Evolutionary conservation across 2,329 filamentous ascomycete species (phyloP).

Genomic region (Cryphonectria japonica): DNA sequence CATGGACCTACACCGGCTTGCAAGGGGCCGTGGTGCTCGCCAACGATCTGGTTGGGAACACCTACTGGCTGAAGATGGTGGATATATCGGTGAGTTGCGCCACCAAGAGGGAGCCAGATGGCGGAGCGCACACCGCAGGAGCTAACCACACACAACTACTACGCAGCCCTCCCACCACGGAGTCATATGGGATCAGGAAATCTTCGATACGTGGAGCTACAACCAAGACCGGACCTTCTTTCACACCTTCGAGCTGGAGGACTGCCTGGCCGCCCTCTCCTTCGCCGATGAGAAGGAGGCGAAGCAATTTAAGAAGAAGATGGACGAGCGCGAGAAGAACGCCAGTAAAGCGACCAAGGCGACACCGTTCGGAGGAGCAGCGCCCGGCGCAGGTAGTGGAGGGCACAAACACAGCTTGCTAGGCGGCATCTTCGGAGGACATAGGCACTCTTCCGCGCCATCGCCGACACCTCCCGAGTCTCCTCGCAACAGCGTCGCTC

Average conservation of each 20-base stretch:
- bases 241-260: conserved; percentile 94
- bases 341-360: conserved; percentile 83
- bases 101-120: background rate
- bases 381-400: conserved; percentile 43
- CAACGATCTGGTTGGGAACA: conserved; percentile 93
- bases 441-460: conserved; percentile 60
- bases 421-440: conserved; percentile 64
- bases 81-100: conserved; percentile 79
- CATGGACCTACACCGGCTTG: conserved; percentile 93
- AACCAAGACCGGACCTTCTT: conserved; percentile 98
- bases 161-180: conserved; percentile 73
- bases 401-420: conserved; percentile 52
- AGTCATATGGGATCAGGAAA: conserved; percentile 96
- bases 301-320: conserved; percentile 95
- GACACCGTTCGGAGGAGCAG: conserved; percentile 70
- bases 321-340: conserved; percentile 94
- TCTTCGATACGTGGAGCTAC: conserved; percentile 93
- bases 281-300: conserved; percentile 98
- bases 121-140: background rate
- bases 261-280: conserved; percentile 85
- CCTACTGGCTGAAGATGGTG: conserved; percentile 96
- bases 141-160: conserved; percentile 45
- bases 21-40: conserved; percentile 91
- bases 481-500: conserved; percentile 41
- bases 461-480: conserved; percentile 60